A percentile compares a stretch with the other conserved stretches of the same genome.
phyloP scores from a whole-genome alignment of 2,329 filamentous ascomycete genomes.

The Corniculantispora saksenae region DNA sequence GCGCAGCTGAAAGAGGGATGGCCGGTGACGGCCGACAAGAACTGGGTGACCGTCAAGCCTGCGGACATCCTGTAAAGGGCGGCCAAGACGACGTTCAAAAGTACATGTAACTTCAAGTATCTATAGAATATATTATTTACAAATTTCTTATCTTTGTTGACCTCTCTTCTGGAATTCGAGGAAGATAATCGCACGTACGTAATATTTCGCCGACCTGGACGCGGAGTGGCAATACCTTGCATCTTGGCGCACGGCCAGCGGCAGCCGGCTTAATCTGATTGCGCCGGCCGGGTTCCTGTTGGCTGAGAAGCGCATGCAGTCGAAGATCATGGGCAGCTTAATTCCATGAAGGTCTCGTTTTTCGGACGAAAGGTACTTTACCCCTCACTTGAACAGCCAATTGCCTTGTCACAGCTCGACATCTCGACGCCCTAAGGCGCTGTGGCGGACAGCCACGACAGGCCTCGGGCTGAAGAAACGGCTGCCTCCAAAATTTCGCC shows the following conservation, averaged over 20 bases:
- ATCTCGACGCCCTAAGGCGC: neutral
- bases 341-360: neutral
- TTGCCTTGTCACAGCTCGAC: neutral
- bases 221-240: neutral
- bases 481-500: neutral
- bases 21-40: slow-evolving; percentile 44
- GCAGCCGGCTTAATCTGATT: neutral
- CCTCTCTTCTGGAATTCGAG: neutral
- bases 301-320: neutral
- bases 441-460: slow-evolving; percentile 5
- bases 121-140: neutral
- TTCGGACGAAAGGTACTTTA: neutral
- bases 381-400: neutral
- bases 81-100: neutral
- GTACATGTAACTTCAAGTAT: neutral
- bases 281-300: neutral
- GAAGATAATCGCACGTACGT: neutral
- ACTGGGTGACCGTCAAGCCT: slow-evolving; percentile 45
- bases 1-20: slow-evolving; percentile 37
- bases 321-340: neutral
- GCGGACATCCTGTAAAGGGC: slow-evolving; percentile 37
- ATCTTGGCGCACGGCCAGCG: neutral
- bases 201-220: neutral
- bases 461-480: neutral
- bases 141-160: neutral